Evolutionary conservation across 2,329 filamentous ascomycete species (phyloP), one percentile per base, ranked within the genome.

Genomic region (Colletotrichum plurivorum): DNA sequence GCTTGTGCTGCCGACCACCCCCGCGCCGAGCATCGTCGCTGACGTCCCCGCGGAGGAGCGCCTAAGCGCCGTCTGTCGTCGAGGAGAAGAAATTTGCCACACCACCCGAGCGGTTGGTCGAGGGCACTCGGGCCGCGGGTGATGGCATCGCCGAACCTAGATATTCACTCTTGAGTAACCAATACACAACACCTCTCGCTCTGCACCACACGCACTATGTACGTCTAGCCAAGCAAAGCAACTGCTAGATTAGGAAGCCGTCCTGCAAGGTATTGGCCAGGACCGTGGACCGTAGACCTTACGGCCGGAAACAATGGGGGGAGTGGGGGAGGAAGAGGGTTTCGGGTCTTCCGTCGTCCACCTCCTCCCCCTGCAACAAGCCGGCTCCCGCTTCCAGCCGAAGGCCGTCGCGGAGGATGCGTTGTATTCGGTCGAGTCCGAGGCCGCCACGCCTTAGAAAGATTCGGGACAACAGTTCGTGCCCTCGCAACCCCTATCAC

Each of bases 401-500:
- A 43, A 5, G 41, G 57, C 31, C 48, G 45, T 46, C 15, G 46
- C 57, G 48, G 57, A 46, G 48, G 20, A 52, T 60, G 46, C 36
- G 25, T 49, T 27, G 20, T 52, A 41, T 43, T 60, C 46, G 15
- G 39, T 43, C 13, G 22, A 52, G 27, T 27, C 48, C 46, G 46
- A 60, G 31, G 46, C 20, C 9, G 6, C 36, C 27, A 31, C 46
- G 20, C 9, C 45, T 20, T 6, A 13, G 18, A 15, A 36, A 62
- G 13, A 18, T 25, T n/a, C n/a, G 27, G 48, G 31, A 22, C 27
- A 16, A 3, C 59, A 31, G 3, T 39, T 54, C 39, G 39, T 54
- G 39, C 22, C 49, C 16, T 53, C 18, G 57, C 15, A 46, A 10
- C 13, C 18, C 36, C 56, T 43, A 39, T 16, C 41, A 58, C 12